Evolutionary conservation across 176 grass and related monocot genomes (phyloP).

Genomic region (Oryza meyeriana): DNA sequence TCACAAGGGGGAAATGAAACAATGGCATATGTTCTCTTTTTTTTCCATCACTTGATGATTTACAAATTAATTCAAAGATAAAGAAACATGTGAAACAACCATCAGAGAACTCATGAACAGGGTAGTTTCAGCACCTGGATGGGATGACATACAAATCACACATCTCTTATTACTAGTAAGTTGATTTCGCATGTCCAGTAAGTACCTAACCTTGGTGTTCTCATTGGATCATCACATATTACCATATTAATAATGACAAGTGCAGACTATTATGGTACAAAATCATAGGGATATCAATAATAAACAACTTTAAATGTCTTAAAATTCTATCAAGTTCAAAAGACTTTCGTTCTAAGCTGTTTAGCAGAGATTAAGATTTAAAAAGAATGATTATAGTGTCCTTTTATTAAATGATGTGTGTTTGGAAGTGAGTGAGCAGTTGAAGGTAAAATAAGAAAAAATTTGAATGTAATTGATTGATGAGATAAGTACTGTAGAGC

Average conservation of each 20-base stretch:
- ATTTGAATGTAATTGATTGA: too few species aligned
- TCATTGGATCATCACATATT: background rate
- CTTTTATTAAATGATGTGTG: too few species aligned
- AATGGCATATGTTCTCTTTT: background rate
- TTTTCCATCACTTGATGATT: background rate
- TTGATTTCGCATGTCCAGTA: background rate
- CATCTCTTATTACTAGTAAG: background rate
- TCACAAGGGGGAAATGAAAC: background rate
- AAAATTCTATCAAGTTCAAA: background rate
- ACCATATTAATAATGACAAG: background rate
- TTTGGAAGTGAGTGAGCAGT: too few species aligned
- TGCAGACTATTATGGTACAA: background rate
- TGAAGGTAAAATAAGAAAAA: too few species aligned
- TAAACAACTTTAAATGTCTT: background rate
- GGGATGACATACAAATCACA: background rate
- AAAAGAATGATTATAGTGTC: too few species aligned
- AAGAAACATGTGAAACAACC: background rate
- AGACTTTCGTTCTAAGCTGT: too few species aligned
- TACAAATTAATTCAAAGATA: background rate
- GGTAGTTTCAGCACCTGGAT: slow-evolving; percentile 30
- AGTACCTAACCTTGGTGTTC: background rate
- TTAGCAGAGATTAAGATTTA: too few species aligned
- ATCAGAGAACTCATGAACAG: background rate
- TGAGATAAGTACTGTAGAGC: too few species aligned
- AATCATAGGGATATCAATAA: background rate